Evolutionary conservation across 2,329 filamentous ascomycete genomes (phyloP), one percentile per base, ranked within the genome.

Genomic region (Cladosporium halotolerans): DNA sequence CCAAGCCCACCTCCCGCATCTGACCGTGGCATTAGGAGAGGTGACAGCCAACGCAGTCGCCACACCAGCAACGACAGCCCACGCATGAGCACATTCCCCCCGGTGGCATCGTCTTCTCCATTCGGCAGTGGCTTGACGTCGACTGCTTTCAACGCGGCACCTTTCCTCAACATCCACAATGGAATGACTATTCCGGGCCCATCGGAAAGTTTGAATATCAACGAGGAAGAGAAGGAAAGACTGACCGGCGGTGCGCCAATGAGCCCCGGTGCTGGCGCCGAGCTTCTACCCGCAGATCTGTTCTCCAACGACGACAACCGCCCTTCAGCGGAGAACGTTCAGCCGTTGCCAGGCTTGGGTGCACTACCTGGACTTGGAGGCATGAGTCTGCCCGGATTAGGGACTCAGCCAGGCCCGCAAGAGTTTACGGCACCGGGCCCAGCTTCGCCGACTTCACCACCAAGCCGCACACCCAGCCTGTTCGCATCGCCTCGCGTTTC

Each of bases 231-330:
- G 14, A 71, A 85, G 4, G 80, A 81, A 54, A 76, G 76, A 14
- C 67, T 86, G 34, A 82, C 78, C 3, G 79, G 77, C 14, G 83
- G 81, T 28, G 87, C 85, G 2, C 86, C 86, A 1, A 80, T 92
- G 66, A 91, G 86, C 62, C 88, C 88, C 1, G 86, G 86, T 3
- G 88, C 88, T 2, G 83, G 86, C 28, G 79, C 84, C 16, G 64
- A 67, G 13, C 74, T 92, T 3, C 72, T 95, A 13, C 88, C 88
- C 0, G 86, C 87, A 1, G 82, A 80, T 55, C 72, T 86, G 3
- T 68, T 70, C 45, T 60, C 58, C n/a, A 63, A 58, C 14, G 65
- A 67, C 19, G 66, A 69, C 48, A 58, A 53, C 45, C 62, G 41
- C 40, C 48, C 43, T 49, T 31, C 32, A 19, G 49, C 55, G 16